Base-by-base conservation (phyloP, 169 alveolate genomes). In the Plasmodium gaboni region DNA sequence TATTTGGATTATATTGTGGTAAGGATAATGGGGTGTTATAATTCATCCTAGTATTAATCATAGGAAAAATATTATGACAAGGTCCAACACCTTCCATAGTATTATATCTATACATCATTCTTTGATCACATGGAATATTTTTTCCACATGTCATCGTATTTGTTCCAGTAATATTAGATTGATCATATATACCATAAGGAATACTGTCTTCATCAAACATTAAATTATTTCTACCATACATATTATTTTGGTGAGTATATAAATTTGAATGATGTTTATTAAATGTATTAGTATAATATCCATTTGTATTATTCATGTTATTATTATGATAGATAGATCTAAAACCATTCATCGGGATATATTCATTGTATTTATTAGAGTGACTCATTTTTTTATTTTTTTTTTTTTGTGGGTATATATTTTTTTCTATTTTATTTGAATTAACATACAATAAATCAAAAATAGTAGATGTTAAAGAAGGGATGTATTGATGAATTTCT, bases 111-210 rank as follows among this genome's bases (percentile, higher is more conserved):
- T 76, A 76, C 89, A 76, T 76, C 51, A 42, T 64, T 76, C 51
- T 76, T 24, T 60, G 78, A 3, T 76, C 89, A 64, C 65, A 15
- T 15, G 70, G 28, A 12, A 22, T 22, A 68, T 12, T 61, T 67
- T 15, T 57, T 53, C 91, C 91, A 83, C 65, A 83, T 72, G 44
- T 69, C 22, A 69, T 50, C 32, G 76, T 42, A 83, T 83, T 83
- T 15, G 83, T 69, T 53, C 91, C 91, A 17, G 91, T 67, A 42
- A 46, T 67, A 60, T 83, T 83, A 22, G 91, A 67, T 44, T 83
- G 91, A 26, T 72, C 91, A 68, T 83, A 83, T 26, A 83, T 71
- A 51, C 91, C 91, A 68, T 83, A 68, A 53, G 91, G 91, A 28
- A 83, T 42, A 38, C 59, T 68, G 8, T 73, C 91, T 32, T 83